phyloP scores from a whole-genome alignment of 208 protist species.

The Naegleria lovaniensis region DNA sequence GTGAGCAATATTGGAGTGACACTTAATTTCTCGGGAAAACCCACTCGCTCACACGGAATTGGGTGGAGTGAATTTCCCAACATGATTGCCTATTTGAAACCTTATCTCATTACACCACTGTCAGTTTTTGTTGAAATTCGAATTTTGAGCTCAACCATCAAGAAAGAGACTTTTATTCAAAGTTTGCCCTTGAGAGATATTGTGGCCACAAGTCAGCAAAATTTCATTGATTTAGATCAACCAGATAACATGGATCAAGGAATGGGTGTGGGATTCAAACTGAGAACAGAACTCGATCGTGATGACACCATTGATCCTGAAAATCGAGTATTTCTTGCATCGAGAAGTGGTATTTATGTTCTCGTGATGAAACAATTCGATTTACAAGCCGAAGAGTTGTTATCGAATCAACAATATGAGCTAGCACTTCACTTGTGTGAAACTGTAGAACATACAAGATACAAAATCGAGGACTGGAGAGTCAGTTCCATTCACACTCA shows the following conservation, averaged over 20 bases:
- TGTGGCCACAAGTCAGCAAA: constrained; percentile 18
- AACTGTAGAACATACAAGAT: not conserved
- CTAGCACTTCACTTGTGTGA: not conserved
- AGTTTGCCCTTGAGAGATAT: not conserved
- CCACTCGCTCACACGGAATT: constrained; percentile 25
- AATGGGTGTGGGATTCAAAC: not conserved
- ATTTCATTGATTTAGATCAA: constrained; percentile 35
- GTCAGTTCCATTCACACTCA: constrained; percentile 6
- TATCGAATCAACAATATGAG: not conserved
- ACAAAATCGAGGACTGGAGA: constrained; percentile 24
- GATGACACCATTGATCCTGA: not conserved
- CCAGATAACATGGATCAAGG: constrained; percentile 7
- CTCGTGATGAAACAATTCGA: constrained; percentile 1
- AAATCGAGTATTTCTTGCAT: not conserved
- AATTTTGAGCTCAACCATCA: not conserved
- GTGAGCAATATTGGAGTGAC: constrained; percentile 18
- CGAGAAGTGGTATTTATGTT: not conserved
- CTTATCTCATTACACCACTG: constrained; percentile 28
- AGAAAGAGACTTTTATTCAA: constrained; percentile 29
- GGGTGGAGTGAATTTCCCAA: not conserved
- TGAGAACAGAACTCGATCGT: not conserved
- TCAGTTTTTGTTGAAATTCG: constrained; percentile 23
- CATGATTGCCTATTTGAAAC: constrained; percentile 29
- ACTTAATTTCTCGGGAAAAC: constrained; percentile 26
- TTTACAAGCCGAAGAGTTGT: not conserved